Evolutionary conservation across 2,329 filamentous ascomycete genomes (phyloP).

Genomic region (Exophiala sp.): DNA sequence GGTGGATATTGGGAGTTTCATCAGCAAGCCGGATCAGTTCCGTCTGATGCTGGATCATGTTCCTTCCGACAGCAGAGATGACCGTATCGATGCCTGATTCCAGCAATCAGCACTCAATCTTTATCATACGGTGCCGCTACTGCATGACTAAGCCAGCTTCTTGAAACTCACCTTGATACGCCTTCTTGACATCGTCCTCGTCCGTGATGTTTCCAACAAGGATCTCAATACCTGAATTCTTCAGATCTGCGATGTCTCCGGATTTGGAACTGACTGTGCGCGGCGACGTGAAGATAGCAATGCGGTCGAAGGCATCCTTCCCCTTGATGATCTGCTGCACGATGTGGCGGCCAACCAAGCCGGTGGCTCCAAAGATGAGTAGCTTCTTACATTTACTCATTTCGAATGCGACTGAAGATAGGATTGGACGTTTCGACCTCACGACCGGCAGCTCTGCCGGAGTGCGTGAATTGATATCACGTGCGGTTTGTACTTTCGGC

Average conservation of each 20-base stretch:
- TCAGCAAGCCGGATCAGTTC: slow-evolving; percentile 58
- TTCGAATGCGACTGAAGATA: background rate
- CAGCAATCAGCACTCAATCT: background rate
- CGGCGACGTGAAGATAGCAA: slow-evolving; percentile 57
- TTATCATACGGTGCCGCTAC: background rate
- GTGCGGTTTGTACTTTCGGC: background rate
- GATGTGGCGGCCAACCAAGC: slow-evolving; percentile 51
- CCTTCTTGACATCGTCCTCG: slow-evolving; percentile 51
- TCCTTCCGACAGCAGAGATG: slow-evolving; percentile 61
- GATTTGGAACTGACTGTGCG: slow-evolving; percentile 50
- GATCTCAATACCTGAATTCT: slow-evolving; percentile 49
- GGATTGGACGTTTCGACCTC: background rate
- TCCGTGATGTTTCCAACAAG: slow-evolving; percentile 55
- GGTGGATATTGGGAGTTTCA: slow-evolving; percentile 49
- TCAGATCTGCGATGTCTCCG: slow-evolving; percentile 44
- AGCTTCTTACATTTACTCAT: slow-evolving; percentile 28
- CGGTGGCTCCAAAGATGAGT: slow-evolving; percentile 53
- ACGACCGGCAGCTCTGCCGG: too few species aligned
- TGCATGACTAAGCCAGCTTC: background rate
- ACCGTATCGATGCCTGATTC: slow-evolving; percentile 56
- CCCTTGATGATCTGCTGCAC: slow-evolving; percentile 43
- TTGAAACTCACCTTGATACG: slow-evolving; percentile 46
- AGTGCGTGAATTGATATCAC: background rate
- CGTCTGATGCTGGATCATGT: slow-evolving; percentile 58
- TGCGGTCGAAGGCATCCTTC: slow-evolving; percentile 45